phyloP scores from a whole-genome alignment of 2,329 filamentous ascomycete genomes.

The Pseudogymnoascus sp. region DNA sequence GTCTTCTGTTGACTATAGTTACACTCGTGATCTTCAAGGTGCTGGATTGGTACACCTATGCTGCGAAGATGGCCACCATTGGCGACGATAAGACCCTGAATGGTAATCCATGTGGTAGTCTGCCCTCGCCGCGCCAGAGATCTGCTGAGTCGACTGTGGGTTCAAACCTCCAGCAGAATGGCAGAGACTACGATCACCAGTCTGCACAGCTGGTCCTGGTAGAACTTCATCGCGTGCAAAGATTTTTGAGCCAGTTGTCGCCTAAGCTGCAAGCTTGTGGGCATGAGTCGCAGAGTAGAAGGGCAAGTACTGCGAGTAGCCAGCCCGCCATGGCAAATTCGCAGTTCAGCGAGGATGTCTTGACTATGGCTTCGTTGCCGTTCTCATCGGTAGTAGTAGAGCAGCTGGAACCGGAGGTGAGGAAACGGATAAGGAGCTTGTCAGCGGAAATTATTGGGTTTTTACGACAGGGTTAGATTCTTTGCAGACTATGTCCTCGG shows the following conservation, averaged over 20 bases:
- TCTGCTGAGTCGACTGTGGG: too few species aligned
- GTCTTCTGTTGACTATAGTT: slow-evolving; percentile 27
- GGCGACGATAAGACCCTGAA: slow-evolving; percentile 15
- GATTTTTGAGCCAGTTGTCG: slow-evolving; percentile 24
- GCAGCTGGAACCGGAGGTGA: background rate
- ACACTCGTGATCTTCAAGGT: slow-evolving; percentile 30
- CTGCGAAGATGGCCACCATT: slow-evolving; percentile 17
- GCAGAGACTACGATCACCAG: slow-evolving; percentile 16
- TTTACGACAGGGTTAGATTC: background rate
- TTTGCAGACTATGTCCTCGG: background rate
- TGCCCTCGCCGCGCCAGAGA: too few species aligned
- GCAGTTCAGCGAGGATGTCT: background rate
- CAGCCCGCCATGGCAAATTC: background rate
- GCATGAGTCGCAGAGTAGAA: background rate
- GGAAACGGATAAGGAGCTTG: background rate
- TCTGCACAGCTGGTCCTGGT: slow-evolving; percentile 28
- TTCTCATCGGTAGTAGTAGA: background rate
- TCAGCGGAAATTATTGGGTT: background rate
- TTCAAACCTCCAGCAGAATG: background rate
- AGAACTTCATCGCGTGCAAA: slow-evolving; percentile 30
- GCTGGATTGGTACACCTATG: slow-evolving; percentile 26
- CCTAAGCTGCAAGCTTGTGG: slow-evolving; percentile 11
- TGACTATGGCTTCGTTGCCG: background rate
- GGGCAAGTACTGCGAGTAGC: background rate
- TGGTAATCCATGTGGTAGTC: too few species aligned